These are phyloP conservation scores for Excoecaria agallocha DNA, from an alignment of 345 rosid species.

Conservation along the genomic window DNA sequence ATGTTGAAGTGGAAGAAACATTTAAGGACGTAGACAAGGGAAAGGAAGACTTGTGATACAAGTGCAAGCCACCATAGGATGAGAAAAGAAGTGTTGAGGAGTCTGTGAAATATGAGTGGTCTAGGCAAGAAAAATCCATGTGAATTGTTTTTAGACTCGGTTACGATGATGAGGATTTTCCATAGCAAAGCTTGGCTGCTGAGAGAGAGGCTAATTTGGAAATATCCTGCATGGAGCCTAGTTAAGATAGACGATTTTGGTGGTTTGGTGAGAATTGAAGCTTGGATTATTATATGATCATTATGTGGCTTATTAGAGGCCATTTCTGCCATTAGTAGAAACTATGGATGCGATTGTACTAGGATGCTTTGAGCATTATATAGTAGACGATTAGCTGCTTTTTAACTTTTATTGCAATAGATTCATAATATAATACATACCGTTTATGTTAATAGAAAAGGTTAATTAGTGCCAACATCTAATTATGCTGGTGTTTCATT, in stretches of 20 bases:
- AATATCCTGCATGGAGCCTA: slow-evolving; percentile 44
- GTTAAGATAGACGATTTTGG: slow-evolving; percentile 30
- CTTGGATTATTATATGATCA: slow-evolving; percentile 17
- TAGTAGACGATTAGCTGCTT: neutral
- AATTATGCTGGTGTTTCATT: too few relatives aligned
- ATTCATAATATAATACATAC: too few relatives aligned
- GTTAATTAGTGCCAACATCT: too few relatives aligned
- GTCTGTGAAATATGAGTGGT: slow-evolving; percentile 6
- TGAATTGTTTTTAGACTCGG: slow-evolving; percentile 15
- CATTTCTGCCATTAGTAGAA: neutral
- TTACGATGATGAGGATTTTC: slow-evolving; percentile 30
- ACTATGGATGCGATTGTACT: neutral
- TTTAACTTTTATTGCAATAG: too few relatives aligned
- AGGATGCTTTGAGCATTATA: slow-evolving; percentile 1
- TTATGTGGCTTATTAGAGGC: neutral
- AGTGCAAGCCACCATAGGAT: slow-evolving; percentile 40
- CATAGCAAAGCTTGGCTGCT: slow-evolving; percentile 41
- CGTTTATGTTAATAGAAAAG: too few relatives aligned
- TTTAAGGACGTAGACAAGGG: slow-evolving; percentile 27
- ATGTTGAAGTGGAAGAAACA: slow-evolving; percentile 32
- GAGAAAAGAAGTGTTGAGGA: slow-evolving; percentile 22
- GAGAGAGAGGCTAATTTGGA: slow-evolving; percentile 40
- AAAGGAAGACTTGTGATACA: slow-evolving; percentile 21
- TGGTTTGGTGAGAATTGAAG: slow-evolving; percentile 7
- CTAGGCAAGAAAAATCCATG: neutral